Evolutionary conservation across 2,329 filamentous ascomycete genomes (phyloP).

Genomic region (Trichoderma oligosporum): DNA sequence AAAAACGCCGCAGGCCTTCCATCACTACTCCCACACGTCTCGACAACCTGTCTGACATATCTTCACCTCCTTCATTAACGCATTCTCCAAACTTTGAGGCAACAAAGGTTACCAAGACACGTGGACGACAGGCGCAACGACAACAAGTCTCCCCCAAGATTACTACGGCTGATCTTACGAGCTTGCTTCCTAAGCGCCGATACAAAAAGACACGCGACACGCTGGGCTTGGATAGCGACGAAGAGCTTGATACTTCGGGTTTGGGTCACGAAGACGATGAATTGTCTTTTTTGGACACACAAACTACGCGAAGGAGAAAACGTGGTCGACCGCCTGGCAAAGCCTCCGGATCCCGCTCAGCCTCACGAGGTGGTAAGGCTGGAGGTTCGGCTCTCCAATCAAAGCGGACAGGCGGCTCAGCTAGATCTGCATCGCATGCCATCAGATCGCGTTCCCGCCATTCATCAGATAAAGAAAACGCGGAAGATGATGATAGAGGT

Average conservation of each 20-base stretch:
- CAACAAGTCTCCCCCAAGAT: constrained; percentile 41
- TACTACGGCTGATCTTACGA: constrained; percentile 53
- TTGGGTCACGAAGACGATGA: constrained; percentile 55
- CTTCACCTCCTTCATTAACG: constrained; percentile 62
- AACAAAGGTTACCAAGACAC: constrained; percentile 29
- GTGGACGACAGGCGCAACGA: constrained; percentile 27
- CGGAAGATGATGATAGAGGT: constrained; percentile 36
- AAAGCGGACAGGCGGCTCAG: constrained; percentile 24
- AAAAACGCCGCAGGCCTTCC: constrained; percentile 41
- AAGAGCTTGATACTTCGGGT: constrained; percentile 46
- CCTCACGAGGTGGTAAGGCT: constrained; percentile 28
- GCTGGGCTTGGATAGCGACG: constrained; percentile 41
- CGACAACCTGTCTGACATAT: constrained; percentile 51
- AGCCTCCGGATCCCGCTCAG: constrained; percentile 28
- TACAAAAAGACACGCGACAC: constrained; percentile 39
- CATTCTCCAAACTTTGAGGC: constrained; percentile 57
- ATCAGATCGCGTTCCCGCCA: constrained; percentile 50
- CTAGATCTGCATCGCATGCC: constrained; percentile 27
- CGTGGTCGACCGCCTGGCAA: constrained; percentile 31
- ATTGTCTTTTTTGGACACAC: constrained; percentile 44
- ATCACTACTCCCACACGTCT: constrained; percentile 37
- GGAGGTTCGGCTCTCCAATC: constrained; percentile 26
- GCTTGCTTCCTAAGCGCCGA: constrained; percentile 51
- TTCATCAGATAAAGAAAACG: constrained; percentile 58
- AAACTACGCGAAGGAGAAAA: constrained; percentile 34